Conservation (phyloP, 176 grass and related monocot genomes). For the Aechmea fasciata region DNA sequence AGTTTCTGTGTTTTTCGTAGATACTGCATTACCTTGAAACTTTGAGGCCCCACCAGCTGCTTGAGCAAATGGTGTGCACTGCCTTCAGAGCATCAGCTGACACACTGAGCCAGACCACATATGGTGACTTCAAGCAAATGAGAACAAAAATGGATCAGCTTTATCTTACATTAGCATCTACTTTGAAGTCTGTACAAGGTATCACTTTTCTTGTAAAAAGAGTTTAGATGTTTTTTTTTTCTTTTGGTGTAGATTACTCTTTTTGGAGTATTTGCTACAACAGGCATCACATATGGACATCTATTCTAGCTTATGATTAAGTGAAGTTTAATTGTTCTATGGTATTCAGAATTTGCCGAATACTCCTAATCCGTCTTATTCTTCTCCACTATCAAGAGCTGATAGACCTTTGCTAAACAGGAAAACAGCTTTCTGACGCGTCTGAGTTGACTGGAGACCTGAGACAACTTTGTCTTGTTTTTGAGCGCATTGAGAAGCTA, state of each 20-base stretch:
- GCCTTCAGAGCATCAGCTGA: slow-evolving; percentile 81
- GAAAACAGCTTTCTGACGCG: slow-evolving; percentile 36
- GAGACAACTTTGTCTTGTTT: slow-evolving; percentile 71
- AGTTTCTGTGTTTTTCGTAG: slow-evolving; percentile 28
- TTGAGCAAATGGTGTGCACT: slow-evolving; percentile 91
- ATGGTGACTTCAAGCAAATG: slow-evolving; percentile 73
- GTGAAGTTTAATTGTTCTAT: no score
- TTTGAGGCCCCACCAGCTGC: slow-evolving; percentile 76
- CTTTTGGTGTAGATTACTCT: not conserved
- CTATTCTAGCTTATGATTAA: no score
- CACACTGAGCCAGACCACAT: slow-evolving; percentile 64
- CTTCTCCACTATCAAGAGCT: not conserved
- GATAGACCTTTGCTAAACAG: slow-evolving; percentile 28
- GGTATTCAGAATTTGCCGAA: no score
- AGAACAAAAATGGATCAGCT: slow-evolving; percentile 85
- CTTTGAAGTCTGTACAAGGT: slow-evolving; percentile 78
- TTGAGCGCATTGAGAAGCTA: slow-evolving; percentile 88
- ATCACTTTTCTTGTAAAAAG: slow-evolving; percentile 7
- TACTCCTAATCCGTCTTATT: no score
- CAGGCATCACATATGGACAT: no score
- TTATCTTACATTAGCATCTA: slow-evolving; percentile 69
- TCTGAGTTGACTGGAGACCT: slow-evolving; percentile 71
- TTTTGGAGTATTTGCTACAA: not conserved
- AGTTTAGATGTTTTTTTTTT: not conserved
- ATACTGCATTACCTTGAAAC: slow-evolving; percentile 97